Conservation (phyloP, 2,329 filamentous ascomycete genomes). For the Knoxdaviesia capensis region DNA sequence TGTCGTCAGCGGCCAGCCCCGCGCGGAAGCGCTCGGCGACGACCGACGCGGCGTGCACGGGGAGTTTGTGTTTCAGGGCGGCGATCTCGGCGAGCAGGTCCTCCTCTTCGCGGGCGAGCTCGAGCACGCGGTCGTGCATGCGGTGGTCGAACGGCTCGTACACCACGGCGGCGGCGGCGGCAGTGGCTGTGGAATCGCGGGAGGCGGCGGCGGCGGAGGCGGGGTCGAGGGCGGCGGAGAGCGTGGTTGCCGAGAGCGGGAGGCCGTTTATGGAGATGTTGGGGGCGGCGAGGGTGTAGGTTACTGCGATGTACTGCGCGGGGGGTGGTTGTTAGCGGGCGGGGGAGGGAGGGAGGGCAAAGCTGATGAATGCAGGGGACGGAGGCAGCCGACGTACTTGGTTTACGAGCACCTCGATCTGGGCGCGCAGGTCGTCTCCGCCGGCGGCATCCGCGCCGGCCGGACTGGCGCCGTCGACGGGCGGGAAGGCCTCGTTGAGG, state of each 20-base stretch:
- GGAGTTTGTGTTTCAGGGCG: slow-evolving; percentile 32
- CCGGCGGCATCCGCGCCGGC: slow-evolving; percentile 10
- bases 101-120: slow-evolving; percentile 40
- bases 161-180: slow-evolving; percentile 15
- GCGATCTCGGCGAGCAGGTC: slow-evolving; percentile 44
- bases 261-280: slow-evolving; percentile 46
- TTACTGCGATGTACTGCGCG: slow-evolving; percentile 36
- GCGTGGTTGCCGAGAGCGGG: slow-evolving; percentile 1
- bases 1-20: slow-evolving; percentile 25
- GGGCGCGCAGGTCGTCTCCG: slow-evolving; percentile 31
- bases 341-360: neutral
- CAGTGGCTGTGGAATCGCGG: slow-evolving; percentile 6
- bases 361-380: neutral
- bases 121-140: slow-evolving; percentile 36
- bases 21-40: slow-evolving; percentile 20
- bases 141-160: slow-evolving; percentile 42
- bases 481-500: slow-evolving; percentile 48
- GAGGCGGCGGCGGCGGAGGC: slow-evolving; percentile 14
- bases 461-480: slow-evolving; percentile 21
- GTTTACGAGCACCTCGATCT: slow-evolving; percentile 38
- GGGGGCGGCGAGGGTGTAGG: slow-evolving; percentile 35
- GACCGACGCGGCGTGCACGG: slow-evolving; percentile 20
- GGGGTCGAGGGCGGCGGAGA: slow-evolving; percentile 17
- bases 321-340: neutral
- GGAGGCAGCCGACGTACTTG: slow-evolving; percentile 20